Percentiles rank a stretch among this genome's conserved stretches.
phyloP scores from a whole-genome alignment of 2,329 filamentous ascomycete genomes.

The Ascosphaera pollenicola region DNA sequence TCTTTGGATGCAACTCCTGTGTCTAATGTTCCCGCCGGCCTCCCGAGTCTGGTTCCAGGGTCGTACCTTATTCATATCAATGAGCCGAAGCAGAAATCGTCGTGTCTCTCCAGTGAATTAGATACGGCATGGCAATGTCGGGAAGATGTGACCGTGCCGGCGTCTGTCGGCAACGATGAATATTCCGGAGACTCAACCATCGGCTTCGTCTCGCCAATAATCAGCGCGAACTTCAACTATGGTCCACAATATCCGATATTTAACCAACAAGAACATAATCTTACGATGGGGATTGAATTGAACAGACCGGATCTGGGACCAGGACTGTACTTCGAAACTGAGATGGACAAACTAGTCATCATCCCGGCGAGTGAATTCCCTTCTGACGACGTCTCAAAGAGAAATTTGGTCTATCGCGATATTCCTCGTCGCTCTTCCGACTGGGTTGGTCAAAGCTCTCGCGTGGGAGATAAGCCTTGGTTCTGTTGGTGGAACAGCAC shows the following conservation, averaged over 20 bases:
- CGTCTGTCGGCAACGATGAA: too few species aligned
- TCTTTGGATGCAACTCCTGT: constrained; percentile 29
- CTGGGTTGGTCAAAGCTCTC: too few species aligned
- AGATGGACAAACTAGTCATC: constrained; percentile 44
- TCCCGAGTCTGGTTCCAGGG: constrained; percentile 28
- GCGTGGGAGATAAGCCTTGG: constrained; percentile 40
- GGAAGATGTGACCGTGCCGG: constrained; percentile 2
- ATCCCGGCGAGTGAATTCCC: constrained; percentile 18
- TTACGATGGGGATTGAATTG: constrained; percentile 35
- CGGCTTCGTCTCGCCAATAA: constrained; percentile 17
- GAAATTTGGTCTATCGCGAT: constrained; percentile 2
- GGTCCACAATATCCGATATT: constrained; percentile 38
- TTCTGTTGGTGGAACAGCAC: constrained; percentile 50
- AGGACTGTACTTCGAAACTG: constrained; percentile 38
- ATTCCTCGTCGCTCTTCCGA: too few species aligned
- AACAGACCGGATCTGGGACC: constrained; percentile 34
- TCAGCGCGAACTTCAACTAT: constrained; percentile 27
- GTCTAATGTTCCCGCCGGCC: constrained; percentile 20
- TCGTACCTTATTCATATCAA: constrained; percentile 26
- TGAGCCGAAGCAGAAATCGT: constrained; percentile 22
- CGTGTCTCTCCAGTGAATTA: constrained; percentile 12
- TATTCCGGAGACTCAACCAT: constrained; percentile 8
- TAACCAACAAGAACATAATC: constrained; percentile 17
- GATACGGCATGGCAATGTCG: constrained; percentile 29
- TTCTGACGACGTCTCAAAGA: constrained; percentile 6